Evolutionary conservation across 805 yeast species (phyloP), one percentile per base, ranked within the genome.

Genomic region (Tetrapisispora pingtungensis): DNA sequence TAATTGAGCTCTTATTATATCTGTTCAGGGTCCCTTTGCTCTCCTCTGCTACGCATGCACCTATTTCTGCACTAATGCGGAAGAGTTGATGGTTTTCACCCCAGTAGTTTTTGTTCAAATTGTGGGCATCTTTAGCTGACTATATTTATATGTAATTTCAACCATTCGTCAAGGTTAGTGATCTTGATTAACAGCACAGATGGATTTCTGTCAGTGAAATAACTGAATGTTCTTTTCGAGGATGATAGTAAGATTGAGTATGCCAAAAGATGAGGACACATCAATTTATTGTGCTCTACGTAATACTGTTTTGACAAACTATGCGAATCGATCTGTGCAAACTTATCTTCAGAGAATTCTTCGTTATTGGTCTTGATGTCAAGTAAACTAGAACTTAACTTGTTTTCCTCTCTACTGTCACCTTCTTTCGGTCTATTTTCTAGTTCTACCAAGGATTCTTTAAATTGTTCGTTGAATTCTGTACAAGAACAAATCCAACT

Each of bases 401-500:
- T 15, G 37, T 34, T 17, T 13, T 12, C 12, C 3, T 7, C 26
- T 10, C n/a, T 31, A 7, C 15, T 31, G 33, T 6, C 33, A 10
- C 41, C 41, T 15, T 17, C 30, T 10, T 10, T n/a, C 14, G 42
- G 8, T 13, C 39, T 30, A 24, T 32, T 15, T 19, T 28, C n/a
- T n/a, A 15, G 5, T 15, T 32, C 34, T 4, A 7, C 19, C 17
- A 49, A 36, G 41, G 49, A 50, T 6, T 47, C 45, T 22, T 46
- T 48, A 26, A 57, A 57, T 18, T 46, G 49, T 18, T 53, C 48
- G 15, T 53, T 46, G 46, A 45, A 63, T 37, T 63, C 67, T 10
- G 50, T 50, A 40, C 68, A 64, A 1, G 67, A 58, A 44, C 68
- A 64, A 19, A 52, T 52, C 65, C 67, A 62, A 31, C 53, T 49